Conservation (phyloP, 2,329 filamentous ascomycete genomes). For the Clonostachys rosea region DNA sequence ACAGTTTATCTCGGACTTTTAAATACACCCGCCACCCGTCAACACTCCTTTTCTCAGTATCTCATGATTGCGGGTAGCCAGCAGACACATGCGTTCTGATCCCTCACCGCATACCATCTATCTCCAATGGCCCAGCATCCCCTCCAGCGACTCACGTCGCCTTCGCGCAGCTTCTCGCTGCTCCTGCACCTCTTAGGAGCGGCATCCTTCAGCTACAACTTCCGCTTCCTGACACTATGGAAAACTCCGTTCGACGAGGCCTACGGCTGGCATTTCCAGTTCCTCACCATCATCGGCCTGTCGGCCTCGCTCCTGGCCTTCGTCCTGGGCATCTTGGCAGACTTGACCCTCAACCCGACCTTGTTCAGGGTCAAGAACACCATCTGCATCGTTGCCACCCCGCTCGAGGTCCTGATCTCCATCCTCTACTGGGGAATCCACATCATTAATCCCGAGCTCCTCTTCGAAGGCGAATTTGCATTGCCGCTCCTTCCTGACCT, state of each 20-base stretch:
- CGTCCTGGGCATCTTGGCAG: conserved; percentile 55
- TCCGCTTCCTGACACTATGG: conserved; percentile 43
- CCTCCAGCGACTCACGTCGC: conserved; percentile 61
- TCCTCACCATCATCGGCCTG: conserved; percentile 71
- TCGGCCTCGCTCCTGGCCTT: conserved; percentile 58
- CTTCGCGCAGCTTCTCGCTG: conserved; percentile 59
- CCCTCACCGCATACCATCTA: background rate
- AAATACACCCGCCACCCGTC: background rate
- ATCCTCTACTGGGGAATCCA: conserved; percentile 70
- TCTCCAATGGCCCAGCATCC: conserved; percentile 45
- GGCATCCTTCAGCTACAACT: conserved; percentile 47
- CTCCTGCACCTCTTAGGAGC: conserved; percentile 53
- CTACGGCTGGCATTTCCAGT: conserved; percentile 67
- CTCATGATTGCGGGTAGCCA: too few species aligned
- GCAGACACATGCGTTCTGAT: too few species aligned
- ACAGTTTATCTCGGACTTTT: background rate
- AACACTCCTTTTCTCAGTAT: background rate
- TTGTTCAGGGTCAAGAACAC: conserved; percentile 66
- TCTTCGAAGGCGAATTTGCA: conserved; percentile 50
- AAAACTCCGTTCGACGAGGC: conserved; percentile 48
- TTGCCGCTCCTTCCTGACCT: conserved; percentile 54
- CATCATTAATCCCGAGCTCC: conserved; percentile 45
- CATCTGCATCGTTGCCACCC: conserved; percentile 60
- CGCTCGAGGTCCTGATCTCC: conserved; percentile 67
- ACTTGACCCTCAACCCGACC: conserved; percentile 51